Conservation (phyloP, 2,329 filamentous ascomycete genomes). For the Corinectria fuckeliana region DNA sequence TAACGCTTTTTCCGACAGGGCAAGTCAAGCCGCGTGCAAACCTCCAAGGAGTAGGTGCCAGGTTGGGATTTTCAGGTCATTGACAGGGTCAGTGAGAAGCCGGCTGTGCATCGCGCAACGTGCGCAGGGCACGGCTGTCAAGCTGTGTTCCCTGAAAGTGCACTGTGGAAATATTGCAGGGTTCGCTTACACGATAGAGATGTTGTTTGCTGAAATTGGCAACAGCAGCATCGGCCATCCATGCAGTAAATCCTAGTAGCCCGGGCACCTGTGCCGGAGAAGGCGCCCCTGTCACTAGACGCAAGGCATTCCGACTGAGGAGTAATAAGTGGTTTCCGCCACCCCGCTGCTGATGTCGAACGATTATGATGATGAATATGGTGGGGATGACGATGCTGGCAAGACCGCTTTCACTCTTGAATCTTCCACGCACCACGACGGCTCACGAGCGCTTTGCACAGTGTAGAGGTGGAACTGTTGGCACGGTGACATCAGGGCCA, state of each 20-base stretch:
- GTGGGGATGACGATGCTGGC: not conserved
- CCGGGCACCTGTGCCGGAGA: not conserved
- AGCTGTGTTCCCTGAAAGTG: not conserved
- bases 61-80: not conserved
- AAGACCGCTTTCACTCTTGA: not conserved
- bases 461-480: not conserved
- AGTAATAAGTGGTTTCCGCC: not conserved
- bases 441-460: not conserved
- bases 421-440: not conserved
- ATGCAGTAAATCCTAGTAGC: not conserved
- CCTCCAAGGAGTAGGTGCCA: not conserved
- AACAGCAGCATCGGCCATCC: not conserved
- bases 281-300: not conserved
- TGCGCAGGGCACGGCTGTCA: not conserved
- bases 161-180: not conserved
- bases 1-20: slow-evolving; percentile 8
- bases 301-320: not conserved
- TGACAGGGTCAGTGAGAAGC: not conserved
- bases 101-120: not conserved
- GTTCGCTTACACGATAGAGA: not conserved
- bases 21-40: slow-evolving; percentile 11
- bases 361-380: not conserved
- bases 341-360: not conserved
- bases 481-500: not conserved
- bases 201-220: not conserved